These are phyloP conservation scores for Gremmenia infestans DNA, from an alignment of 2,329 filamentous ascomycete species.

Conservation along the genomic window DNA sequence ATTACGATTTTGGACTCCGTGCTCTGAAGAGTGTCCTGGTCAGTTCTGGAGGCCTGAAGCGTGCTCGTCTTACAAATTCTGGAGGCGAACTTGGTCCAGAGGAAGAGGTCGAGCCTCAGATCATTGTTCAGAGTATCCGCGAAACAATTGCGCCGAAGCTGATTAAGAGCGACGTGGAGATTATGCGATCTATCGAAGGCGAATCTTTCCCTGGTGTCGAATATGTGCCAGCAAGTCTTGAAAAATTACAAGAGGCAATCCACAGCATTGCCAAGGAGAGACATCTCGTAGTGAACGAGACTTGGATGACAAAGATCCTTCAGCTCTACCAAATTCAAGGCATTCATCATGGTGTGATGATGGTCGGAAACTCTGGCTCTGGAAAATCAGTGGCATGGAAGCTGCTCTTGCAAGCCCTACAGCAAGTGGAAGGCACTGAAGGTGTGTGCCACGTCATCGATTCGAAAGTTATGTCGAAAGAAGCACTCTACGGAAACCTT, in stretches of 20 bases:
- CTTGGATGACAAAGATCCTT: constrained; percentile 95
- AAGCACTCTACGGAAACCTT: constrained; percentile 90
- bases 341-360: constrained; percentile 99
- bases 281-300: constrained; percentile 83
- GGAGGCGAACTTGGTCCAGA: constrained; percentile 57
- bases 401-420: constrained; percentile 82
- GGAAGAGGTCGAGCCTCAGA: constrained; percentile 84
- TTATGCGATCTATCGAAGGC: constrained; percentile 77
- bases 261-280: constrained; percentile 76
- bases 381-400: constrained; percentile 97
- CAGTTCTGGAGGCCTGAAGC: constrained; percentile 93
- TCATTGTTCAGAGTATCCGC: constrained; percentile 95
- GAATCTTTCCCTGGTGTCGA: constrained; percentile 88
- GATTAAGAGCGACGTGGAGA: constrained; percentile 84
- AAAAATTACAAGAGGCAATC: constrained; percentile 75
- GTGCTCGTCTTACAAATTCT: constrained; percentile 62
- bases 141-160: constrained; percentile 98
- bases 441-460: constrained; percentile 97
- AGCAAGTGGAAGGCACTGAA: constrained; percentile 85
- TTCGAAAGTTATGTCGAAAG: constrained; percentile 99
- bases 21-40: constrained; percentile 97
- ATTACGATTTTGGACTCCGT: constrained; percentile 98
- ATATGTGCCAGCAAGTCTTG: constrained; percentile 85
- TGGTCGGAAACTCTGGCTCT: constrained; percentile 96
- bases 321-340: constrained; percentile 98